phyloP scores from a whole-genome alignment of 805 yeast genomes.

The Candida schatavii region DNA sequence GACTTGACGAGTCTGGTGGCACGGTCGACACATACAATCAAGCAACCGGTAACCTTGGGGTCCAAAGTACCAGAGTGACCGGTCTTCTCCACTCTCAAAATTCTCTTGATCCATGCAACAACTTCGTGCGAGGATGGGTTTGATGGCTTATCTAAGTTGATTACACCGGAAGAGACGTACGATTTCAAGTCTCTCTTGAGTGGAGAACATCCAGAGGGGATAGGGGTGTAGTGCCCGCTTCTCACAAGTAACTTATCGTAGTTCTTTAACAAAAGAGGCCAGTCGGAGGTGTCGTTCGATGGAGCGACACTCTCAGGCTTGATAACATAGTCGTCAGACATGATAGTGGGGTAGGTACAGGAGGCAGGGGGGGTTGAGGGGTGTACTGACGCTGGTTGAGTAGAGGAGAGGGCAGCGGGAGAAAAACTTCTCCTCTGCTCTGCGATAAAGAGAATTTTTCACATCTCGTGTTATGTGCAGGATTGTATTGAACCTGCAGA shows the following conservation, averaged over 20 bases:
- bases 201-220: conserved; percentile 94
- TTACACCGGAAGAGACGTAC: conserved; percentile 91
- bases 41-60: conserved; percentile 98
- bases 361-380: neutral
- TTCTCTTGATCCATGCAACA: conserved; percentile 98
- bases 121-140: conserved; percentile 99
- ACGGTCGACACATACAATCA: conserved; percentile 96
- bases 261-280: conserved; percentile 94
- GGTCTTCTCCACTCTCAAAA: conserved; percentile 91
- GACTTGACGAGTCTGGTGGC: conserved; percentile 98
- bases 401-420: too few species aligned
- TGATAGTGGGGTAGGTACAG: too few species aligned
- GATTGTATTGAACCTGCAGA: too few species aligned
- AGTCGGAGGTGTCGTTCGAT: conserved; percentile 81
- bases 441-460: conserved; percentile 5
- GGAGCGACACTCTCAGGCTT: conserved; percentile 84
- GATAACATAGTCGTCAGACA: conserved; percentile 74
- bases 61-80: conserved; percentile 99
- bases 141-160: conserved; percentile 95
- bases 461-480: conserved; percentile 1
- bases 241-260: conserved; percentile 92
- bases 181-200: conserved; percentile 88
- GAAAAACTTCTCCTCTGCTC: conserved; percentile 1
- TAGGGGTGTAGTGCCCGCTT: conserved; percentile 96
- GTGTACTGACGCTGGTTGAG: conserved; percentile 2